A percentile compares a stretch with the other conserved stretches of the same genome.
Evolutionary conservation across 345 rosid genomes (phyloP).

Genomic region (Arabidopsis arenosa): DNA sequence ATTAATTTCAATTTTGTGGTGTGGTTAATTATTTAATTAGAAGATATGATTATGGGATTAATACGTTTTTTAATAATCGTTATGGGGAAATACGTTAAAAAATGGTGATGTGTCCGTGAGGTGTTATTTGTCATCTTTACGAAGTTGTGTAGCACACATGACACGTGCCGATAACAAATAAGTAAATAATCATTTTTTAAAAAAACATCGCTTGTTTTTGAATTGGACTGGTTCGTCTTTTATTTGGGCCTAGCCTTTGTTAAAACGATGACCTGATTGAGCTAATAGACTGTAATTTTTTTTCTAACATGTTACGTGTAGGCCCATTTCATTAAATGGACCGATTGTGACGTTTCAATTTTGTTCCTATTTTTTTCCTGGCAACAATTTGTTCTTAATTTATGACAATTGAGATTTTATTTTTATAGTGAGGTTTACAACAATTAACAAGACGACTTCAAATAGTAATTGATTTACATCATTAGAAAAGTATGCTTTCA

Average conservation of each 20-base stretch:
- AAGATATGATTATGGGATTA: slow-evolving; percentile 29
- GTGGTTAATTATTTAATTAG: slow-evolving; percentile 11
- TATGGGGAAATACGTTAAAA: slow-evolving; percentile 31
- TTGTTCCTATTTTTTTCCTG: not conserved
- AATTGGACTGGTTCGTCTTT: slow-evolving; percentile 1
- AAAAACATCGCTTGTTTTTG: not conserved
- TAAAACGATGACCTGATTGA: not conserved
- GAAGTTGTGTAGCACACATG: slow-evolving; percentile 22
- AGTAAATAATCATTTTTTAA: not conserved
- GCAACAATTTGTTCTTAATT: not conserved
- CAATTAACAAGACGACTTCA: too few species aligned
- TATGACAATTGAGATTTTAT: too few species aligned
- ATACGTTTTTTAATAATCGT: slow-evolving; percentile 7
- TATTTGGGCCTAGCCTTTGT: slow-evolving; percentile 6
- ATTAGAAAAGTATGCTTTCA: too few species aligned
- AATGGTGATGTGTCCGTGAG: not conserved
- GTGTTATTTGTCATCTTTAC: slow-evolving; percentile 26
- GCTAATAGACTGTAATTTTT: not conserved
- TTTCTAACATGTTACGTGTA: not conserved
- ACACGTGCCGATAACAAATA: slow-evolving; percentile 20
- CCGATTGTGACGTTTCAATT: not conserved
- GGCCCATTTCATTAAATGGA: not conserved
- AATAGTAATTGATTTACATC: too few species aligned
- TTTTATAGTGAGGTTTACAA: too few species aligned
- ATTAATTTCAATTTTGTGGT: slow-evolving; percentile 3